These are phyloP conservation scores for Pterulicium gracile DNA, from an alignment of 1,284 basidiomycete genomes.

Conservation along the genomic window DNA sequence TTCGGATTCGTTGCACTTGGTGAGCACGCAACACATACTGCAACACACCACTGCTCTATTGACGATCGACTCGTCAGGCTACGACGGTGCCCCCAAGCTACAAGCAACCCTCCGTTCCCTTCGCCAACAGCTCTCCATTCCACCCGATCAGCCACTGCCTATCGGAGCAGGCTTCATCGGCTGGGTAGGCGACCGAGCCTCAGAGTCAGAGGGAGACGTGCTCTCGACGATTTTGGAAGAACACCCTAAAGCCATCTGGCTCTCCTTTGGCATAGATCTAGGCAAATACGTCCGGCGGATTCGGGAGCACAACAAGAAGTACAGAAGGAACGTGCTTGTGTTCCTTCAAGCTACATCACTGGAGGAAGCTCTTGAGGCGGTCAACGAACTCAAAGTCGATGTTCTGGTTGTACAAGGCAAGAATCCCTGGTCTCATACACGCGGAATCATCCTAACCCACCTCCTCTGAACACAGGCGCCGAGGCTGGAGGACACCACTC, in stretches of 20 bases:
- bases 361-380: conserved; percentile 19
- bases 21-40: no score
- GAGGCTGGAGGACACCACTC: conserved; percentile 58
- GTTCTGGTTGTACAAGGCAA: conserved; percentile 27
- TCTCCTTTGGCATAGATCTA: conserved; percentile 22
- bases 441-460: no score
- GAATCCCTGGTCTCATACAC: no score
- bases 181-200: conserved; percentile 21
- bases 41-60: no score
- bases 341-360: conserved; percentile 25
- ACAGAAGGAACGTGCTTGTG: conserved; percentile 20
- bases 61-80: conserved; percentile 8
- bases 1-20: conserved; percentile 20
- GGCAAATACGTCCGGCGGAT: conserved; percentile 20
- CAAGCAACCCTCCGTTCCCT: conserved; percentile 12
- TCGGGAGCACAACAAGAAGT: conserved; percentile 15
- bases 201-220: conserved; percentile 18
- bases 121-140: conserved; percentile 12
- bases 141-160: conserved; percentile 14
- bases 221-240: conserved; percentile 18
- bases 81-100: conserved; percentile 11
- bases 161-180: conserved; percentile 22
- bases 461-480: conserved; percentile 29
- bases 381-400: conserved; percentile 24
- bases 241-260: conserved; percentile 18